phyloP scores from a whole-genome alignment of 331 rosid species.

The Saraca asoca region DNA sequence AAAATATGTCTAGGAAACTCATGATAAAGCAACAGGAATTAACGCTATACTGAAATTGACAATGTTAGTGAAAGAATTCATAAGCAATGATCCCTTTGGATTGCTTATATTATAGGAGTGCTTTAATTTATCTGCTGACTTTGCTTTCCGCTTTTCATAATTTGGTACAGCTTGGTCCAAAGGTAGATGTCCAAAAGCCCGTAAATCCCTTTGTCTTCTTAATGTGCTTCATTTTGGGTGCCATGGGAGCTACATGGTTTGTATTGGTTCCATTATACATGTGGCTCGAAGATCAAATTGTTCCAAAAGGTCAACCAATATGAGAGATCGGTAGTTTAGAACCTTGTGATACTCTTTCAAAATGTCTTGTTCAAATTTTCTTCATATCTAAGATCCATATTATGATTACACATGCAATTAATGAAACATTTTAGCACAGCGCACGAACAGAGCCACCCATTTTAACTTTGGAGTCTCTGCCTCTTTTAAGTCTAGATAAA shows the following conservation, averaged over 20 bases:
- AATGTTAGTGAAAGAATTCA: background rate
- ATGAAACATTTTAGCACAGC: conserved; percentile 14
- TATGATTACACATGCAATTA: background rate
- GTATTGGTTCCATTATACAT: conserved; percentile 82
- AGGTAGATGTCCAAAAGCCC: conserved; percentile 70
- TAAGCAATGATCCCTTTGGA: conserved; percentile 3
- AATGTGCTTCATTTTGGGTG: conserved; percentile 65
- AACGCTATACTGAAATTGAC: conserved; percentile 7
- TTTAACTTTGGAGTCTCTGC: background rate
- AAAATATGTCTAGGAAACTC: conserved; percentile 20
- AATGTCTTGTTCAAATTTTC: conserved; percentile 31
- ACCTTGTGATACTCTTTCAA: conserved; percentile 23
- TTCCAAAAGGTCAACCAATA: conserved; percentile 85
- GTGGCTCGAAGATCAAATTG: conserved; percentile 89
- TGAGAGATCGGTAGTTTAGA: conserved; percentile 38
- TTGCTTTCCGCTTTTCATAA: too few species aligned
- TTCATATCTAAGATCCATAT: conserved; percentile 29
- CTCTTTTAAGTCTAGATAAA: conserved; percentile 16
- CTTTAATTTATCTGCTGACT: conserved; percentile 16
- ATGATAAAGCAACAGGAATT: background rate
- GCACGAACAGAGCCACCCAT: background rate
- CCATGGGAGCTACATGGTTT: conserved; percentile 76
- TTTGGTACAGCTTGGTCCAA: conserved; percentile 91
- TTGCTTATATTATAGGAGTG: background rate
- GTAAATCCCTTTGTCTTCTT: conserved; percentile 59